Base-by-base conservation (phyloP, 495 filamentous ascomycete species). In the Penicillium silybi region DNA sequence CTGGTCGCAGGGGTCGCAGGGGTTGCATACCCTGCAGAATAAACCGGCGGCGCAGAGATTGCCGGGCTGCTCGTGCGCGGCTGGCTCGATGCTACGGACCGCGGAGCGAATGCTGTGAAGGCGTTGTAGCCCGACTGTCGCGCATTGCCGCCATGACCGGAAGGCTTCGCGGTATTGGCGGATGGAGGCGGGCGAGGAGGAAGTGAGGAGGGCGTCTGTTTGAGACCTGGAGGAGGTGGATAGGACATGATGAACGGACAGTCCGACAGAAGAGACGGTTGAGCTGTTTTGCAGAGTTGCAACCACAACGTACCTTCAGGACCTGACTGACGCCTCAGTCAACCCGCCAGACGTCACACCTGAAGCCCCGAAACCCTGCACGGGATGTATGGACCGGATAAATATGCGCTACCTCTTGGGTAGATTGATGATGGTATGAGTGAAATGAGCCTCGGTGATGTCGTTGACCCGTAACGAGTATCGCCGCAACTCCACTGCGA, bases 161-260 rank as follows among this genome's bases (percentile, higher is more conserved):
- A 66, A 22, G 72, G 66, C 32, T 81, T 69, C 32, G 76, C 69
- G 22, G 60, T 50, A 53, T 61, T 71, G 52, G 84, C 75, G 29
- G 85, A 72, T 25, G 85, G 83, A 16, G 91, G 90, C 25, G 91
- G 91, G 23, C 90, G 87, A 43, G 92, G 84, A 43, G 92, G 92
- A 32, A 97, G 86, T 45, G 85, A 87, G 20, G 88, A 82, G 46
- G 75, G 84, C 46, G 73, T 78, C 73, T 79, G 80, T 59, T 79
- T 82, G 63, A 87, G 80, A 85, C 90, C 89, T 87, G 90, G 88
- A 85, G 89, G 89, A 62, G 88, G 88, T 64, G 89, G 87, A 80
- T 90, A 91, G 71, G 90, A 86, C 91, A 95, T 95, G 85, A 87
- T 91, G 87, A 91, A 91, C 74, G 82, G 79, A 70, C 73, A 49